These are phyloP conservation scores for Pleurotus giganteus DNA, from an alignment of 768 basidiomycete species.

Conservation along the genomic window DNA sequence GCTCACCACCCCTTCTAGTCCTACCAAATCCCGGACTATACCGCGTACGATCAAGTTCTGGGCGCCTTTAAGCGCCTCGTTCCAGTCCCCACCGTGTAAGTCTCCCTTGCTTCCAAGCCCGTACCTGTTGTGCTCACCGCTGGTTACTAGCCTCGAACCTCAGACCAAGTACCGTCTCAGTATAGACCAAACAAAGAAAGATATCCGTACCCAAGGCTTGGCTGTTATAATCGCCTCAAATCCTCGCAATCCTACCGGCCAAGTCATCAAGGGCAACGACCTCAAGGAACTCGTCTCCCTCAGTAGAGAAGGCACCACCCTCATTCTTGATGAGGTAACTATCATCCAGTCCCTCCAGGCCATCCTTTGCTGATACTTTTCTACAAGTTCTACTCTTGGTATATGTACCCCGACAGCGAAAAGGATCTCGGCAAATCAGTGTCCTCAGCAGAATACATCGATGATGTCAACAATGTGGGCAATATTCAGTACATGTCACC, in stretches of 20 bases:
- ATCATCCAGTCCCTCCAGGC: not conserved
- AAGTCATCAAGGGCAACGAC: slow-evolving; percentile 74
- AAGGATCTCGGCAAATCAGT: slow-evolving; percentile 74
- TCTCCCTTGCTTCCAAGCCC: slow-evolving; percentile 34
- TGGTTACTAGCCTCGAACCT: slow-evolving; percentile 9
- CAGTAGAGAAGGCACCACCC: slow-evolving; percentile 73
- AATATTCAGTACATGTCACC: not conserved
- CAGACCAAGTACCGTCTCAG: slow-evolving; percentile 73
- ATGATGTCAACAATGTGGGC: slow-evolving; percentile 76
- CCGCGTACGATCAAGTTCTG: slow-evolving; percentile 81
- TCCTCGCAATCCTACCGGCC: slow-evolving; percentile 97
- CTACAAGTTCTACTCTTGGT: slow-evolving; percentile 93
- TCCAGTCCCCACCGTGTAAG: slow-evolving; percentile 86
- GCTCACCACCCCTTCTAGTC: slow-evolving; percentile 40
- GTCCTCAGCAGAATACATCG: slow-evolving; percentile 79
- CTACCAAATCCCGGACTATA: slow-evolving; percentile 92
- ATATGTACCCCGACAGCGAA: slow-evolving; percentile 81
- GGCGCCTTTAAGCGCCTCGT: slow-evolving; percentile 87
- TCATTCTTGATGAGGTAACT: slow-evolving; percentile 79
- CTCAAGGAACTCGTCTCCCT: slow-evolving; percentile 77
- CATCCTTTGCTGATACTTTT: slow-evolving; percentile 3
- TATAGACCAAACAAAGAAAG: slow-evolving; percentile 79
- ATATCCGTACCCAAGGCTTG: slow-evolving; percentile 80
- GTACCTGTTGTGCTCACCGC: not conserved
- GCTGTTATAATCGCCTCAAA: slow-evolving; percentile 88